phyloP scores from a whole-genome alignment of 2,329 filamentous ascomycete genomes.

The Penicillium sp. region DNA sequence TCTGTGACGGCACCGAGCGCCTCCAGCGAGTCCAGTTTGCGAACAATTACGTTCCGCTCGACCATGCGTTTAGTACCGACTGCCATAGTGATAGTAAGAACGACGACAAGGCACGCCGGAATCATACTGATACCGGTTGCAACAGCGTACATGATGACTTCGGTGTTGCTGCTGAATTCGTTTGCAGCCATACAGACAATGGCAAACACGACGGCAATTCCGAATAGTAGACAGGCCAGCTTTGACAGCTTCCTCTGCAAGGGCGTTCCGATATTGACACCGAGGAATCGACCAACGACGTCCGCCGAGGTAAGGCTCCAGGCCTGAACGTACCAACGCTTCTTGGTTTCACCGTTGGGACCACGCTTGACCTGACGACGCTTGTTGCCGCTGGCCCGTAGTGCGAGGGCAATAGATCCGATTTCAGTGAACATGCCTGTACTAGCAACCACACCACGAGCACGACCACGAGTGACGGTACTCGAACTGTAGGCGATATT shows the following conservation, averaged over 20 bases:
- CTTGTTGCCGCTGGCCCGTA: constrained; percentile 57
- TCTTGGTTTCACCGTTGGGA: constrained; percentile 45
- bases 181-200: constrained; percentile 66
- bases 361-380: constrained; percentile 49
- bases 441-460: constrained; percentile 54
- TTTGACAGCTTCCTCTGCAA: constrained; percentile 64
- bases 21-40: constrained; percentile 54
- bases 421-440: constrained; percentile 61
- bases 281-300: constrained; percentile 59
- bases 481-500: constrained; percentile 56
- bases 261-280: constrained; percentile 64
- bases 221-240: constrained; percentile 62
- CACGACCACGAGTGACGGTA: constrained; percentile 57
- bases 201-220: constrained; percentile 63
- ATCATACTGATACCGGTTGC: constrained; percentile 57
- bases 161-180: constrained; percentile 47
- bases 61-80: constrained; percentile 57
- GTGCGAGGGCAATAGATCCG: constrained; percentile 58
- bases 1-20: constrained; percentile 59
- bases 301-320: constrained; percentile 51
- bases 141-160: constrained; percentile 63
- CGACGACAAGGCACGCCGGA: constrained; percentile 58
- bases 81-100: constrained; percentile 64
- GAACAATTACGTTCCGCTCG: constrained; percentile 52
- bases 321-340: constrained; percentile 49